Conservation (phyloP, 164 flowering plant species). For the Macadamia integrifolia region DNA sequence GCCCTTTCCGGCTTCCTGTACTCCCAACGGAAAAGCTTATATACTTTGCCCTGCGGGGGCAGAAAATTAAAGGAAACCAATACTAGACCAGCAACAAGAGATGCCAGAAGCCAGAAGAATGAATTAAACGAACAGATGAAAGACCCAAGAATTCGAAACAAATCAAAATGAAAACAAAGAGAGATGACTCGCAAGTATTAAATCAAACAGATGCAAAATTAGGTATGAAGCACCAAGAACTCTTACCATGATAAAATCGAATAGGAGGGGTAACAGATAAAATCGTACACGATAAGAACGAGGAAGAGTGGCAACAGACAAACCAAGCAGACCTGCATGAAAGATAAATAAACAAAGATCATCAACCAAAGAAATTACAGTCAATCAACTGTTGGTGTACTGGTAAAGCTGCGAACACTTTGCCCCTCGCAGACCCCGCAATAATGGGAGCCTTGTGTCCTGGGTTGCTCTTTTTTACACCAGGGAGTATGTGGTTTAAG, state of each 20-base stretch:
- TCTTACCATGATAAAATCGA: slow-evolving; percentile 13
- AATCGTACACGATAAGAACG: slow-evolving; percentile 24
- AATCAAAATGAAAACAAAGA: too few relatives aligned
- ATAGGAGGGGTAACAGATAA: slow-evolving; percentile 21
- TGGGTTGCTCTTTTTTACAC: too few relatives aligned
- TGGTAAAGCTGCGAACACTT: too few relatives aligned
- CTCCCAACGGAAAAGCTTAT: slow-evolving; percentile 64
- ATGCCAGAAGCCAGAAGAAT: too few relatives aligned
- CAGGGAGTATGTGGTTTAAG: too few relatives aligned
- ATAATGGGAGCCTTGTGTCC: too few relatives aligned
- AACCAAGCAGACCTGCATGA: slow-evolving; percentile 26
- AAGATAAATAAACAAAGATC: neutral
- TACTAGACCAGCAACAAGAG: too few relatives aligned
- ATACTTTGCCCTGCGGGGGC: slow-evolving; percentile 41
- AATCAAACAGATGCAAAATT: neutral
- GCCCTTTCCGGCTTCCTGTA: slow-evolving; percentile 54
- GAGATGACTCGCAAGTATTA: too few relatives aligned
- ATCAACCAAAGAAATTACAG: neutral
- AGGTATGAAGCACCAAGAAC: neutral
- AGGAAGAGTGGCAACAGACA: slow-evolving; percentile 35
- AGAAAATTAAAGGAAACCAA: neutral
- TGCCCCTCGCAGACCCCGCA: too few relatives aligned
- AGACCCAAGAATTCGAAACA: too few relatives aligned
- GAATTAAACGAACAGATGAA: too few relatives aligned
- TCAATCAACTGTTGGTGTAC: neutral